Percentiles rank a stretch among this genome's conserved stretches.
Conservation (phyloP, 768 basidiomycete species). For the Calocybe cyanea region DNA sequence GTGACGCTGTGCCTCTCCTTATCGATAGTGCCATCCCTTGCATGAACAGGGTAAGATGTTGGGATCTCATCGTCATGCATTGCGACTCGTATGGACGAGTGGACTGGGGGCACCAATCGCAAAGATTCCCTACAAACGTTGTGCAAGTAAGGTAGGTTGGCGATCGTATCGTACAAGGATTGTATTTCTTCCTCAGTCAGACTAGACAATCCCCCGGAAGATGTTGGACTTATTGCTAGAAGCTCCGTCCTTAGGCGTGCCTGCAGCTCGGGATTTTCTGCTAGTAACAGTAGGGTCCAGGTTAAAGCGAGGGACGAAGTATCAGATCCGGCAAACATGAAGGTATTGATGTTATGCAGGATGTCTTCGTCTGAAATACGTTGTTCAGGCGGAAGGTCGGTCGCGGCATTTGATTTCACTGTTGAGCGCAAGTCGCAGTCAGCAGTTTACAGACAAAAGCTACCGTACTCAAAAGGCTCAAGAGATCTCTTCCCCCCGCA, state of each 20-base stretch:
- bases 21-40: conserved; percentile 41
- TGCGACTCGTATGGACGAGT: conserved; percentile 78
- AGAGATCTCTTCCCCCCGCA: conserved; percentile 67
- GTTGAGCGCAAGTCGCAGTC: not conserved
- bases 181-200: conserved; percentile 64
- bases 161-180: conserved; percentile 51
- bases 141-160: conserved; percentile 66
- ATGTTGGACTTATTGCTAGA: conserved; percentile 35
- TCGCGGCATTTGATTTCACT: conserved; percentile 85
- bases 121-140: conserved; percentile 74
- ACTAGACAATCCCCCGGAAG: conserved; percentile 33
- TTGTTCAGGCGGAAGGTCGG: conserved; percentile 62
- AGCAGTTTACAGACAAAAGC: not conserved
- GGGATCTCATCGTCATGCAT: conserved; percentile 77
- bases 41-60: conserved; percentile 57
- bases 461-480: conserved; percentile 70
- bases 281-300: conserved; percentile 79
- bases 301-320: conserved; percentile 80
- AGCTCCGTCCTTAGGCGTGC: conserved; percentile 69
- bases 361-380: conserved; percentile 87
- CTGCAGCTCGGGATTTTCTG: conserved; percentile 65
- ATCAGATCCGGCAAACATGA: conserved; percentile 90
- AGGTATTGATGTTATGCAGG: conserved; percentile 80
- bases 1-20: conserved; percentile 38
- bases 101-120: conserved; percentile 77